These are phyloP conservation scores for Microcyclosporella mali DNA, from an alignment of 2,329 filamentous ascomycete species.

Conservation along the genomic window DNA sequence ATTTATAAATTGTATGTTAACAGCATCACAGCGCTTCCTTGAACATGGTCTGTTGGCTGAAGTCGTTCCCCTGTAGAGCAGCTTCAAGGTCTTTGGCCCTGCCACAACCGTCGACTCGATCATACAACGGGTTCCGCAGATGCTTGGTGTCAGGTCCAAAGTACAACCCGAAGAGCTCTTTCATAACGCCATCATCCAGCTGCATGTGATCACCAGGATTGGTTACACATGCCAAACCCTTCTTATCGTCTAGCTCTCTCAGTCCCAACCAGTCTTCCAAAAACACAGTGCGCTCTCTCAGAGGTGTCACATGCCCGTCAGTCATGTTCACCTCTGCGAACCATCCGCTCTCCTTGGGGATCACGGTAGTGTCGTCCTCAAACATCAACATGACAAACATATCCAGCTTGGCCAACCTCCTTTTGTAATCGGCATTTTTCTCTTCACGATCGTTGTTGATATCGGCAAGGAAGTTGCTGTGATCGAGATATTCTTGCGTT, in stretches of 20 bases:
- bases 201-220: conserved; percentile 79
- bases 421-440: conserved; percentile 70
- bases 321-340: conserved; percentile 79
- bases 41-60: no score
- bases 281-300: conserved; percentile 69
- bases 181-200: conserved; percentile 60
- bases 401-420: conserved; percentile 62
- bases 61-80: no score
- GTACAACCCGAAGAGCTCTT: conserved; percentile 59
- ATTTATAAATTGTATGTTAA: no score
- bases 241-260: conserved; percentile 69
- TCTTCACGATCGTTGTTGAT: conserved; percentile 82
- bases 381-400: conserved; percentile 83
- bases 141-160: conserved; percentile 46
- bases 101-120: no score
- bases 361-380: conserved; percentile 73
- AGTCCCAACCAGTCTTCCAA: conserved; percentile 91
- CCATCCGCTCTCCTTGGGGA: conserved; percentile 87
- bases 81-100: no score
- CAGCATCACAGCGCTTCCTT: no score
- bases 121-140: no score
- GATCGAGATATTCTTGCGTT: conserved; percentile 62
- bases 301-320: conserved; percentile 51
- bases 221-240: conserved; percentile 67
- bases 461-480: conserved; percentile 86